Conservation (phyloP, 768 basidiomycete genomes). For the Agrocybe praecox region DNA sequence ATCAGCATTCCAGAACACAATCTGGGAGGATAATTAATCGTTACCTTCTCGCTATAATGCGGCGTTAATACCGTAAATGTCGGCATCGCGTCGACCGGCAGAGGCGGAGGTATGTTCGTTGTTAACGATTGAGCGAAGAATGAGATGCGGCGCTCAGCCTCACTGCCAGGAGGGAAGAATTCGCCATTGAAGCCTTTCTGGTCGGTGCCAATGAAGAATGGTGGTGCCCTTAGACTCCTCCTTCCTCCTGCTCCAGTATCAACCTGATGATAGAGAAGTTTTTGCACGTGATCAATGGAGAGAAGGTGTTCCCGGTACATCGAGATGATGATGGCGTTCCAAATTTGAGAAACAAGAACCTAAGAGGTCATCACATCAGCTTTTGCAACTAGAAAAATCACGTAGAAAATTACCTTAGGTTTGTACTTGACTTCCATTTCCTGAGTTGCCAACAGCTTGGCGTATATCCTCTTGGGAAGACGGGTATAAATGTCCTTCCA, state of each 20-base stretch:
- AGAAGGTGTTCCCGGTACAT: conserved; percentile 99
- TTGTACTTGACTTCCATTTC: conserved; percentile 99
- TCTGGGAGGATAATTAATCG: not conserved
- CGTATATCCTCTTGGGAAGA: conserved; percentile 94
- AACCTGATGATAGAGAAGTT: conserved; percentile 96
- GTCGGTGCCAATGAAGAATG: conserved; percentile 96
- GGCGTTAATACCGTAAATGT: conserved; percentile 98
- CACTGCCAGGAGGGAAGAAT: conserved; percentile 94
- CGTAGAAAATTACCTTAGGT: conserved; percentile 75
- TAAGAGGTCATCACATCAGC: conserved; percentile 26
- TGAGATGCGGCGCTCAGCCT: conserved; percentile 96
- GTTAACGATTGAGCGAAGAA: conserved; percentile 99
- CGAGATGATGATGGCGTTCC: conserved; percentile 99
- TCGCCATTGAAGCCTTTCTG: conserved; percentile 80
- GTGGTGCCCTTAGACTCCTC: conserved; percentile 90
- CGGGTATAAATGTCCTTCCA: conserved; percentile 98
- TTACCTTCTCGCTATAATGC: conserved; percentile 96
- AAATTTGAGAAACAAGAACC: conserved; percentile 98
- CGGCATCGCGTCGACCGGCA: conserved; percentile 99
- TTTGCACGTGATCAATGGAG: conserved; percentile 98
- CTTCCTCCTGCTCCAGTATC: conserved; percentile 79
- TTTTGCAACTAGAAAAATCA: not conserved
- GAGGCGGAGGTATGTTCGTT: conserved; percentile 88
- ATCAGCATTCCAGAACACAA: not conserved
- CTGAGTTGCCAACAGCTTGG: conserved; percentile 89